These are phyloP conservation scores for Pugionium cornutum DNA, from an alignment of 345 rosid genomes.

Conservation along the genomic window DNA sequence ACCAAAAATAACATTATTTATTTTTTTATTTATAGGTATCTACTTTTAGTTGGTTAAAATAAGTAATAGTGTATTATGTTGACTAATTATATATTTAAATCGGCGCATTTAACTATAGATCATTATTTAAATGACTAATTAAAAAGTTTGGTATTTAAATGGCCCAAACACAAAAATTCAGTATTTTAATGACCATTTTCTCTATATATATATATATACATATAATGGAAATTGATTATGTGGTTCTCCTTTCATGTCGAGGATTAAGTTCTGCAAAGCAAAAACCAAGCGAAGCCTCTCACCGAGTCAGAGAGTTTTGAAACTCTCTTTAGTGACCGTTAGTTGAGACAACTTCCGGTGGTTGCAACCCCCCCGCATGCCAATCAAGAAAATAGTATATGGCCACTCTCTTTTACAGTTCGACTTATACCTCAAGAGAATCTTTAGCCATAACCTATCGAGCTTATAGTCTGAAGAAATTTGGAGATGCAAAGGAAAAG, in stretches of 20 bases:
- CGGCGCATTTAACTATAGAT: too few species aligned
- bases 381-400: slow-evolving; percentile 11
- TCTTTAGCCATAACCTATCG: neutral
- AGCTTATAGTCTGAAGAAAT: neutral
- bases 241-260: neutral
- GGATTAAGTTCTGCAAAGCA: neutral
- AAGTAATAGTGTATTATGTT: too few species aligned
- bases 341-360: slow-evolving; percentile 32
- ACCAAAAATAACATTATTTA: too few species aligned
- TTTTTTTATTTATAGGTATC: too few species aligned
- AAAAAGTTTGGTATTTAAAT: too few species aligned
- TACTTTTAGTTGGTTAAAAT: too few species aligned
- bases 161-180: too few species aligned
- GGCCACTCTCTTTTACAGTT: slow-evolving; percentile 11
- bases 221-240: too few species aligned
- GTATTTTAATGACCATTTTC: too few species aligned
- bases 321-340: slow-evolving; percentile 20
- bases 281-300: slow-evolving; percentile 17
- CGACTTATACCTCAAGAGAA: neutral
- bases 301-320: neutral
- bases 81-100: too few species aligned
- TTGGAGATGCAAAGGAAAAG: slow-evolving; percentile 1
- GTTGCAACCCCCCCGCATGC: slow-evolving; percentile 38
- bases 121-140: too few species aligned
- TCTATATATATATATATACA: too few species aligned